These are phyloP conservation scores for Vachellia collinsii DNA, from an alignment of 306 rosid species.

Conservation along the genomic window DNA sequence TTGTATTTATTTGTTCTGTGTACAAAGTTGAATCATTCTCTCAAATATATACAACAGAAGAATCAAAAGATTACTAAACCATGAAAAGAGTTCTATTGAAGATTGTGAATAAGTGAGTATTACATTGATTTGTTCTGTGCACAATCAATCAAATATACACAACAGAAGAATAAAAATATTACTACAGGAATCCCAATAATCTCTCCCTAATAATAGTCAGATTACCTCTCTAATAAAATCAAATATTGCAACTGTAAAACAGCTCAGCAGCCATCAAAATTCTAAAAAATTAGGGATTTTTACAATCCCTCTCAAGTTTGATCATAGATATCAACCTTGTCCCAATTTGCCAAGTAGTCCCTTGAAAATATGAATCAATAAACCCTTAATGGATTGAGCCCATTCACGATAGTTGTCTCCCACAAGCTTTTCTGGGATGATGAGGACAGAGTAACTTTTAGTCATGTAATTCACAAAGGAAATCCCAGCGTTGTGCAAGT, in stretches of 20 bases:
- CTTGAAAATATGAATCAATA: no score
- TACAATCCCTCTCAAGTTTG: neutral
- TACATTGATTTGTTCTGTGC: neutral
- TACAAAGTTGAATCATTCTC: neutral
- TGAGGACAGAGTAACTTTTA: neutral
- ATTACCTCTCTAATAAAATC: neutral
- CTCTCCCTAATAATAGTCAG: neutral
- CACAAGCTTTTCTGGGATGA: neutral
- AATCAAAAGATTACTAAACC: neutral
- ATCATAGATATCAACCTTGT: neutral
- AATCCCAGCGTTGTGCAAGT: no score
- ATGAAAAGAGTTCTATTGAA: neutral
- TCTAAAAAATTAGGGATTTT: neutral
- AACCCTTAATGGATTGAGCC: neutral
- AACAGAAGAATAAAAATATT: neutral
- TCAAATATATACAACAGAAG: neutral
- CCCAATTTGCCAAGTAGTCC: neutral
- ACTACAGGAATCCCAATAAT: neutral
- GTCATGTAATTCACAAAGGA: no score
- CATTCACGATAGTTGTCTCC: neutral
- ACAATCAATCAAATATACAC: neutral
- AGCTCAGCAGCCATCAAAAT: neutral
- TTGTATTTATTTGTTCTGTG: neutral
- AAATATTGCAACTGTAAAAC: neutral
- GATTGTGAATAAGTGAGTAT: neutral